These are phyloP conservation scores for Typha latifolia DNA, from an alignment of 176 grass and related monocot species.

Conservation along the genomic window DNA sequence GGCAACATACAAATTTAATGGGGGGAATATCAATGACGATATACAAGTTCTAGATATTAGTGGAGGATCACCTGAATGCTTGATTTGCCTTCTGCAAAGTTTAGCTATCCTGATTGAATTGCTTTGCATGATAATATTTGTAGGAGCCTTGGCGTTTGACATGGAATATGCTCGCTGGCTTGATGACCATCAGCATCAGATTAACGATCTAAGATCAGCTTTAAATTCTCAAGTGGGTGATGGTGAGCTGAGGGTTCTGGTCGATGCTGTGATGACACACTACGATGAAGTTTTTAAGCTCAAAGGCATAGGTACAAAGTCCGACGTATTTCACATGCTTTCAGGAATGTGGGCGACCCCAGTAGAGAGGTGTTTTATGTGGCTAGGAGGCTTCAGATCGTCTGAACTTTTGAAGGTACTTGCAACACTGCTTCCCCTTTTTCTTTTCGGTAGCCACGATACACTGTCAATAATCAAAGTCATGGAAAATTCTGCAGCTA, in stretches of 20 bases:
- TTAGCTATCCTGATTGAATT: not conserved
- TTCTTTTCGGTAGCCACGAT: not conserved
- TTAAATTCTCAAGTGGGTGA: slow-evolving; percentile 38
- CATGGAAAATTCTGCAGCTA: slow-evolving; percentile 23
- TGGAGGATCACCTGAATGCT: not conserved
- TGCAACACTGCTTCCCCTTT: not conserved
- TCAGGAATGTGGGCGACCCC: slow-evolving; percentile 93
- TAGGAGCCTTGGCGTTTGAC: slow-evolving; percentile 59
- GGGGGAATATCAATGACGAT: no score
- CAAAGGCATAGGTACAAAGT: slow-evolving; percentile 47
- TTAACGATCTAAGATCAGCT: slow-evolving; percentile 61
- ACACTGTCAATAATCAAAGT: not conserved
- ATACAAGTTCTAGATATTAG: no score
- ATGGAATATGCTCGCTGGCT: slow-evolving; percentile 89
- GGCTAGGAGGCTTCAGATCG: slow-evolving; percentile 79
- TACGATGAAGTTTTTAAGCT: slow-evolving; percentile 72
- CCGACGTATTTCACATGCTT: slow-evolving; percentile 77
- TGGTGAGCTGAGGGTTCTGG: slow-evolving; percentile 51
- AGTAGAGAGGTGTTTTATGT: slow-evolving; percentile 93
- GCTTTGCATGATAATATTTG: not conserved
- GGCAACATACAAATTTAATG: no score
- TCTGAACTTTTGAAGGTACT: slow-evolving; percentile 73
- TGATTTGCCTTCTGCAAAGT: not conserved
- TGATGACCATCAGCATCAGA: slow-evolving; percentile 68
- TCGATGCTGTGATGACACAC: slow-evolving; percentile 53